These are phyloP conservation scores for Phytophthora capsici DNA, from an alignment of 352 stramenopile genomes.

Conservation along the genomic window DNA sequence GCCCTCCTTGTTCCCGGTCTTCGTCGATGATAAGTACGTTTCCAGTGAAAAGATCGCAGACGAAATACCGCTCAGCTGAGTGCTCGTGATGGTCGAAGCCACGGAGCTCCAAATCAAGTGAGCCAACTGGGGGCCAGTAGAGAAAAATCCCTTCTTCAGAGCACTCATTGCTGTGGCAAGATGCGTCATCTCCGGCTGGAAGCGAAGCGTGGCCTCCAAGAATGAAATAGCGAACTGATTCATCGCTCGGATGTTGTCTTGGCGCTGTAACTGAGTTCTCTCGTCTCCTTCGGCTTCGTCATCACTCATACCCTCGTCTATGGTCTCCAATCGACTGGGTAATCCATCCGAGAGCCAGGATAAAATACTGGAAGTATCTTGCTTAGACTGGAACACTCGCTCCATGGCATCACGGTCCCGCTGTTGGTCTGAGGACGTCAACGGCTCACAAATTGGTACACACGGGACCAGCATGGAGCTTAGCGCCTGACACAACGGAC, in stretches of 20 bases:
- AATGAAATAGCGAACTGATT: constrained; percentile 79
- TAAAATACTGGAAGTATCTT: constrained; percentile 71
- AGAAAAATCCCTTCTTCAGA: constrained; percentile 78
- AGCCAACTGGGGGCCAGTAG: constrained; percentile 66
- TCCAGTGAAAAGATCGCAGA: constrained; percentile 68
- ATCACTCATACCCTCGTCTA: constrained; percentile 49
- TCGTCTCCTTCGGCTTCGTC: constrained; percentile 32
- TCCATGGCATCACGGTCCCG: constrained; percentile 73
- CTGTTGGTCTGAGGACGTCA: constrained; percentile 66
- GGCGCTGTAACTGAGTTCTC: constrained; percentile 18
- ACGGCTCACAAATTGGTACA: constrained; percentile 57
- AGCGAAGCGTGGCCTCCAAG: constrained; percentile 67
- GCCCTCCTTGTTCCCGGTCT: constrained; percentile 27
- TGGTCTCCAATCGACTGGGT: constrained; percentile 44
- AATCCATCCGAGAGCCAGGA: constrained; percentile 66
- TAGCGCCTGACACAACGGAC: constrained; percentile 90
- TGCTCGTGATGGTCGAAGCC: constrained; percentile 64
- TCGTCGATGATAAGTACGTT: constrained; percentile 28
- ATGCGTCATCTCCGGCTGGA: constrained; percentile 69
- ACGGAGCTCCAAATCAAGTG: constrained; percentile 84
- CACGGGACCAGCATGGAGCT: constrained; percentile 92
- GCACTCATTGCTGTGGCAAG: constrained; percentile 56
- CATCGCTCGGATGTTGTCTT: constrained; percentile 72
- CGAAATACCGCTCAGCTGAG: constrained; percentile 75
- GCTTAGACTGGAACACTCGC: constrained; percentile 73